Evolutionary conservation across 2,329 filamentous ascomycete genomes (phyloP).

Genomic region (Sordariomycetes sp.): DNA sequence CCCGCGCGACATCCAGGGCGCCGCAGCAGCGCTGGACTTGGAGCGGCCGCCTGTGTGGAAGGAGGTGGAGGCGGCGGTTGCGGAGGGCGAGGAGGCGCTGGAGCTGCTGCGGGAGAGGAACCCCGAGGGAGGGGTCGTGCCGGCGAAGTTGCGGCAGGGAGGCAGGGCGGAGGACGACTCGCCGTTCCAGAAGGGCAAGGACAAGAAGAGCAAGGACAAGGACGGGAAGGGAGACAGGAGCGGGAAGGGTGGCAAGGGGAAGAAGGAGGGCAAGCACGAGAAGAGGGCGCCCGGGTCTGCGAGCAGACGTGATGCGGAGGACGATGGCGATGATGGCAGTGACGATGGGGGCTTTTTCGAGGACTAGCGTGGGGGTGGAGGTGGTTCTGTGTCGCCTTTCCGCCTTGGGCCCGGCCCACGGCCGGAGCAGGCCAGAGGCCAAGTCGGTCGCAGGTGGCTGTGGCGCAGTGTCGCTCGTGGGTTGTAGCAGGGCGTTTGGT

Average conservation of each 20-base stretch:
- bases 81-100: constrained; percentile 36
- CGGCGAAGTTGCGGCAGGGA: constrained; percentile 1
- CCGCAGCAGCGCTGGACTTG: constrained; percentile 27
- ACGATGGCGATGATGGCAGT: constrained; percentile 27
- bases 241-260: constrained; percentile 9
- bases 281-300: constrained; percentile 9
- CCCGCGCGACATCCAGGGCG: constrained; percentile 23
- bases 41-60: constrained; percentile 52
- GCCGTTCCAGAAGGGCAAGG: constrained; percentile 6
- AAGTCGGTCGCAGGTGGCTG: no score
- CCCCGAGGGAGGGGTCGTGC: background rate
- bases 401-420: no score
- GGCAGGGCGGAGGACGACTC: background rate
- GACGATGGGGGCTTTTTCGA: constrained; percentile 46
- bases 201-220: constrained; percentile 8
- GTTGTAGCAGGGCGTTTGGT: background rate
- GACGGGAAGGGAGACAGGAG: constrained; percentile 8
- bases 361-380: constrained; percentile 9
- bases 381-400: no score
- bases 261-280: constrained; percentile 14
- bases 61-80: constrained; percentile 50
- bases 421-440: no score
- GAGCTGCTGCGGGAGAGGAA: constrained; percentile 40
- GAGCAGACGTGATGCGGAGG: constrained; percentile 16
- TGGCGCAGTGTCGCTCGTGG: no score